These are phyloP conservation scores for apple (Malus domestica) DNA, from an alignment of 306 rosid genomes.

Conservation along the genomic window ASM211411v1 NC_041799.1:40726001-40726500, in stretches of 20 bases:
- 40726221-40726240: not conserved
- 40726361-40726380: not conserved
- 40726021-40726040: not conserved
- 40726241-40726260: not conserved
- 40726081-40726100: not conserved
- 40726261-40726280: not conserved
- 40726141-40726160: not conserved
- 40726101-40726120: not conserved
- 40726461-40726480: not conserved
- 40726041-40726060: conserved; percentile 1
- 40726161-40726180: too few relatives aligned
- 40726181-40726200: not conserved
- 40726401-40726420: not conserved
- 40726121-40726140: not conserved
- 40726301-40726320: not conserved
- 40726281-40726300: not conserved
- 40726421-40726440: not conserved
- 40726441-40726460: not conserved
- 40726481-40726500: not conserved
- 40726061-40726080: not conserved
- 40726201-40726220: not conserved
- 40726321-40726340: not conserved
- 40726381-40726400: not conserved
- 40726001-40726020: not conserved
- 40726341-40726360: not conserved